Evolutionary conservation across 2,329 filamentous ascomycete species (phyloP), one percentile per base, ranked within the genome.

Genomic region (Hymenoscyphus infarciens): DNA sequence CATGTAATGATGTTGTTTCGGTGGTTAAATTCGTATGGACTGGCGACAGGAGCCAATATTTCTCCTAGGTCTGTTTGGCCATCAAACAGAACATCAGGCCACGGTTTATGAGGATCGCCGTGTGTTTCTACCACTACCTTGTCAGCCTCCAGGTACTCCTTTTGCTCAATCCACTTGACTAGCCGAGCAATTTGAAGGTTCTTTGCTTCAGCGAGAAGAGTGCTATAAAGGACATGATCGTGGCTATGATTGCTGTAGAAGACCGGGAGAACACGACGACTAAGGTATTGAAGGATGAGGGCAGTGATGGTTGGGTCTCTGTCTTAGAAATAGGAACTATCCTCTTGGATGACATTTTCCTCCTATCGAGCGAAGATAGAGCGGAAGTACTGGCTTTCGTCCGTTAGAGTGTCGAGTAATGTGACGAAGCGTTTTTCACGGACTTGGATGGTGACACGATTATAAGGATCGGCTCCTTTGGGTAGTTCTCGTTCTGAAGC

Each of bases 291-390:
- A 3, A 78, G 68, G 59, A 77, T 67, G 57, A 78, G 68, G 11
- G 69, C 59, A 61, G 79, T 79, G 2, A 75, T 31, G 0, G 67
- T 61, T 0, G 74, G 67, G 54, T 79, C 75, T 0, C 74, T 67
- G 59, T 79, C 76, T 25, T 80, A 60, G 67, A 78, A 78, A 66
- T 74, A 75, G 0, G 71, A 70, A 0, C 73, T 74, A 16, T 77
- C 72, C 6, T 59, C 39, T 42, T 71, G 65, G 10, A 22, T 49
- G 42, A 49, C 42, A 11, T 57, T 61, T 13, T 70, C 63, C 31
- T 64, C 38, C 67, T 68, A 72, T 7, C 67, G 58, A 1, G 59
- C 61, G 1, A 70, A 70, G 6, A 75, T 49, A 2, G 42, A 22
- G 19, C 19, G 42, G 4, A 49, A 49, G n/a, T 49, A 49, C 10